Conservation (phyloP, 192 early-diverging fungal species). For the Coemansia asiatica region DNA sequence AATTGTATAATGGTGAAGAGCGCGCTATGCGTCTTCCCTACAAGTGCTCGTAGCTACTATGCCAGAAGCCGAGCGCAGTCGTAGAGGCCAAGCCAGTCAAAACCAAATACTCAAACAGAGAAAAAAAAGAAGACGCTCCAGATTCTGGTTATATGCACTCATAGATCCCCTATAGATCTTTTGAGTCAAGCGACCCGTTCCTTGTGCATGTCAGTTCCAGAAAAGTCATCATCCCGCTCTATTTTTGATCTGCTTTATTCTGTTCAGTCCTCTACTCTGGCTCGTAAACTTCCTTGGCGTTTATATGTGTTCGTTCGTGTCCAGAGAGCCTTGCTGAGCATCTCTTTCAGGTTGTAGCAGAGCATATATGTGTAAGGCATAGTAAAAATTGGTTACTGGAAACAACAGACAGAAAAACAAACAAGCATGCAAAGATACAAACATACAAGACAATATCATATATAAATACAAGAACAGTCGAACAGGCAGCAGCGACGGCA, state of each 20-base stretch:
- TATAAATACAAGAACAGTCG: too few relatives aligned
- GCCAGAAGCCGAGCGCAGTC: too few relatives aligned
- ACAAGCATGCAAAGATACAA: not conserved
- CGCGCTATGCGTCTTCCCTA: constrained; percentile 5
- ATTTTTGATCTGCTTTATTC: too few relatives aligned
- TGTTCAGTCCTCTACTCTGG: not conserved
- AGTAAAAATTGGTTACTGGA: not conserved
- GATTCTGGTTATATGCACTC: too few relatives aligned
- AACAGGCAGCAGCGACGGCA: too few relatives aligned
- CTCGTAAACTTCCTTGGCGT: not conserved
- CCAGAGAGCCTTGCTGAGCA: constrained; percentile 56
- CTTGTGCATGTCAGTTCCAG: too few relatives aligned
- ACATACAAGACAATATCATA: not conserved
- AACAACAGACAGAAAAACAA: not conserved
- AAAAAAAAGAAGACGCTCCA: too few relatives aligned
- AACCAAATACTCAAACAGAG: too few relatives aligned
- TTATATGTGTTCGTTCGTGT: constrained; percentile 52
- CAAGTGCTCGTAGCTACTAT: not conserved
- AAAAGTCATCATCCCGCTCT: too few relatives aligned
- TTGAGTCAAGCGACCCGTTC: too few relatives aligned
- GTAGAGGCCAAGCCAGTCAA: too few relatives aligned
- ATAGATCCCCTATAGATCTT: too few relatives aligned
- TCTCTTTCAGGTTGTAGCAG: constrained; percentile 40
- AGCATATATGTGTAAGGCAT: not conserved
- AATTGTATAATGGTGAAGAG: constrained; percentile 30